Evolutionary conservation across 495 filamentous ascomycete species (phyloP), one percentile per base, ranked within the genome.

Genomic region (Podospora conica): DNA sequence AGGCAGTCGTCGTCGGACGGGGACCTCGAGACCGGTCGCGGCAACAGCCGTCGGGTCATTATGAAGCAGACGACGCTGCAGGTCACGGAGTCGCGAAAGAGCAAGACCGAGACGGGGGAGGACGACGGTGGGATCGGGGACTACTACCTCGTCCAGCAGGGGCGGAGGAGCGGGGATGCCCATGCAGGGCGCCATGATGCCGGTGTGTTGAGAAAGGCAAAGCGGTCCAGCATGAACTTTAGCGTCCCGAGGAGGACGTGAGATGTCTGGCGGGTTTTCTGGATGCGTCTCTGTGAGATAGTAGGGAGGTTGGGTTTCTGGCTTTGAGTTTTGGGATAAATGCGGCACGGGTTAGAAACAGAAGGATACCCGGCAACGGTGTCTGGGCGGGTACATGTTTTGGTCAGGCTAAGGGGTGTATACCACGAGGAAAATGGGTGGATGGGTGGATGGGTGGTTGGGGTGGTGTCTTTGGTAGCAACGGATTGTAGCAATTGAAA

Each of bases 61-160:
- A 27, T 71, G 25, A 73, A 70, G 64, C 56, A 70, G 63, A 71
- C 65, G 11, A 70, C 73, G 24, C 33, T 71, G 3, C 69, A 70
- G 24, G 66, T 71, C 1, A 66, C 66, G 0, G 66, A 73, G 53
- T 55, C 53, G 31, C 53, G 65, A 21, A 60, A 66, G 11, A 63
- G 63, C 23, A 58, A 54, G 3, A 53, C 27, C 2, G 63, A 57
- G 15, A 1, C 25, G 1, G 29, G 18, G 1, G 57, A 61, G 2
- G 25, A 21, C 9, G 11, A 33, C 7, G 9, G 24, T 1, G 64
- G 71, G 22, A 57, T 70, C 12, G 71, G 69, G 0, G 73, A 73
- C 21, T 75, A 73, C 12, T 75, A 75, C 40, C 55, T 73, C 1
- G 63, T 69, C 1, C 33, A 62, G 25, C 71, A 73, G 61, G 21